Evolutionary conservation across 352 stramenopile species (phyloP), one percentile per base, ranked within the genome.

Genomic region (Globisporangium heterothallicum): DNA sequence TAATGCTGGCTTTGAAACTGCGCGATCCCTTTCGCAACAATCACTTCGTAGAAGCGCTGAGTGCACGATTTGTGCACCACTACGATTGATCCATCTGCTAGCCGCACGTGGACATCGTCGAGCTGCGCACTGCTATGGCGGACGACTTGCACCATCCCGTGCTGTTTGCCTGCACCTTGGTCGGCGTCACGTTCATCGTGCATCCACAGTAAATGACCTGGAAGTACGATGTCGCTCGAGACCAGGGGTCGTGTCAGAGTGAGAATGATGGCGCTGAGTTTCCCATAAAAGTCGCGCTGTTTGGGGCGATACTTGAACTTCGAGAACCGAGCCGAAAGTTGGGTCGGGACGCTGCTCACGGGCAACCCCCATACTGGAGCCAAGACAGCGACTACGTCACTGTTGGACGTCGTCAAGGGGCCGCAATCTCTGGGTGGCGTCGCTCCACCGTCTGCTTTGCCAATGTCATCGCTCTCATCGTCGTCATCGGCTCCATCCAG

Each of bases 191-290:
- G 18, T 4, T 32, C 27, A 22, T 53, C 24, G 25, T 61, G 60
- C 19, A 64, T 63, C 72, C 72, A 83, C 50, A 83, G 36, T 2
- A 79, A 13, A 8, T 79, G 61, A 14, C 66, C 67, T 3, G 57
- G 57, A 38, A 49, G 54, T 36, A 78, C 24, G 4, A 46, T 27
- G 29, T 76, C 72, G 4, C 16, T 42, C 47, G 36, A 19, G 8
- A 29, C 32, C 14, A 84, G 45, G 8, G 42, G 41, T n/a, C 50
- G 56, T 26, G 73, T 67, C 47, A 75, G 72, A 30, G 73, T 84
- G 43, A 84, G 41, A 5, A 84, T 55, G 41, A 78, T 71, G 1
- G 56, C 52, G 12, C 64, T 53, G 9, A 84, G 32, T 6, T 68
- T 35, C 13, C 73, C 73, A 47, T 54, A 29, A 38, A 78, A 81